Evolutionary conservation across 768 basidiomycete genomes (phyloP).

Genomic region (Amanita pseudoporphyria): DNA sequence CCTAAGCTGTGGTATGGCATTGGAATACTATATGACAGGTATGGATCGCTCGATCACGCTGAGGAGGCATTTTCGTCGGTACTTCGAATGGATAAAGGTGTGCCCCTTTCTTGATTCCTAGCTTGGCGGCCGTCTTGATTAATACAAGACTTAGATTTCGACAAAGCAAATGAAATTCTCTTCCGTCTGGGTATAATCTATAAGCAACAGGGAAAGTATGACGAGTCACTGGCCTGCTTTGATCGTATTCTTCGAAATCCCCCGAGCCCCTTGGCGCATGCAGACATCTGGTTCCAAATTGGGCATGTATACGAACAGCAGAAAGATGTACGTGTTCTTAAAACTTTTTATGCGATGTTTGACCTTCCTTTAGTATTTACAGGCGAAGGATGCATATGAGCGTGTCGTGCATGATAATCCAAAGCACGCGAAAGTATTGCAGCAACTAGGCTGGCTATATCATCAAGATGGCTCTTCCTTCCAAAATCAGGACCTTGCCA

Average conservation of each 20-base stretch:
- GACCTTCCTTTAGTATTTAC: constrained; percentile 50
- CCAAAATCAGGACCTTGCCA: constrained; percentile 92
- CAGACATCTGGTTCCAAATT: constrained; percentile 99
- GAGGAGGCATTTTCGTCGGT: constrained; percentile 98
- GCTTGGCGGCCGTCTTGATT: constrained; percentile 15
- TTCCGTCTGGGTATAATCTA: constrained; percentile 99
- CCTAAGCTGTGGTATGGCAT: constrained; percentile 99
- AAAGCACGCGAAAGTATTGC: constrained; percentile 91
- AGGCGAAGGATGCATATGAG: constrained; percentile 93
- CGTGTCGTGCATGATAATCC: constrained; percentile 91
- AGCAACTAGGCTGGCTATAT: constrained; percentile 96
- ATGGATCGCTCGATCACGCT: constrained; percentile 96
- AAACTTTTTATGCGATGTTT: constrained; percentile 8
- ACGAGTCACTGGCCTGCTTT: constrained; percentile 84
- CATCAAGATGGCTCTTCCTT: constrained; percentile 93
- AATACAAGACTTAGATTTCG: constrained; percentile 67
- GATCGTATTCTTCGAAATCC: constrained; percentile 95
- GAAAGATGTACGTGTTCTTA: constrained; percentile 65
- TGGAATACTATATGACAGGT: constrained; percentile 97
- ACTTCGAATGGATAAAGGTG: constrained; percentile 94
- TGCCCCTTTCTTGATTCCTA: constrained; percentile 17
- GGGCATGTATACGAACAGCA: constrained; percentile 98
- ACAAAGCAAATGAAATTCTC: constrained; percentile 97
- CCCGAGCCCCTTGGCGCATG: constrained; percentile 89
- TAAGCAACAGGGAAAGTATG: constrained; percentile 95